A percentile compares a stretch with the other conserved stretches of the same genome.
Conservation (phyloP, 1,284 basidiomycete species). For the Heterobasidion parviporum region DNA sequence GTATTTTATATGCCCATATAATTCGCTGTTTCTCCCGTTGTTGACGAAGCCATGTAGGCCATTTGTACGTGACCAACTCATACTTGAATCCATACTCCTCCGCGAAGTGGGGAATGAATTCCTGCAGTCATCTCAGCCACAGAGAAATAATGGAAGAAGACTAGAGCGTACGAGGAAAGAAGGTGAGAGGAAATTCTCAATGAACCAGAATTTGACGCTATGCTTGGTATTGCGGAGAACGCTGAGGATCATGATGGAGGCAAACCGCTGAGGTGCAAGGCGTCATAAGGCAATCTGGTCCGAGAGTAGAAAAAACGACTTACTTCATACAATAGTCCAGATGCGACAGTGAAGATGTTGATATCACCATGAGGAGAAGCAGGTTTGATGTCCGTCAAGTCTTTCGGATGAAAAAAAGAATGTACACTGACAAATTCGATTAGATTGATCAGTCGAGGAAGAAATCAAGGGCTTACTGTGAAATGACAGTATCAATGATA, state of each 20-base stretch:
- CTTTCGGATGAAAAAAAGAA: neutral
- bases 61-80: constrained; percentile 97
- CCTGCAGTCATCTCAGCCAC: constrained; percentile 33
- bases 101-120: constrained; percentile 92
- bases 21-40: constrained; percentile 97
- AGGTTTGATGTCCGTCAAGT: neutral
- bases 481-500: constrained; percentile 37
- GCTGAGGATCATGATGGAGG: constrained; percentile 95
- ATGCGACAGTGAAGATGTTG: constrained; percentile 98
- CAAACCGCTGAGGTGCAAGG: constrained; percentile 67
- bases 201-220: constrained; percentile 99
- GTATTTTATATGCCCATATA: constrained; percentile 99
- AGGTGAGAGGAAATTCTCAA: constrained; percentile 97
- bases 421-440: neutral
- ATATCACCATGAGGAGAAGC: constrained; percentile 68
- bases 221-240: constrained; percentile 91
- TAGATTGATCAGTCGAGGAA: neutral
- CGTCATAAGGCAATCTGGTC: constrained; percentile 2
- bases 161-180: constrained; percentile 72
- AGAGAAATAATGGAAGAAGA: constrained; percentile 5
- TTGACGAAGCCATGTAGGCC: constrained; percentile 95
- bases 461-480: constrained; percentile 33
- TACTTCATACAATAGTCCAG: constrained; percentile 92
- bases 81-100: constrained; percentile 90
- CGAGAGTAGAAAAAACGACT: constrained; percentile 1